phyloP scores from a whole-genome alignment of 106 monocot species.

The Phalaenopsis equestris region DNA sequence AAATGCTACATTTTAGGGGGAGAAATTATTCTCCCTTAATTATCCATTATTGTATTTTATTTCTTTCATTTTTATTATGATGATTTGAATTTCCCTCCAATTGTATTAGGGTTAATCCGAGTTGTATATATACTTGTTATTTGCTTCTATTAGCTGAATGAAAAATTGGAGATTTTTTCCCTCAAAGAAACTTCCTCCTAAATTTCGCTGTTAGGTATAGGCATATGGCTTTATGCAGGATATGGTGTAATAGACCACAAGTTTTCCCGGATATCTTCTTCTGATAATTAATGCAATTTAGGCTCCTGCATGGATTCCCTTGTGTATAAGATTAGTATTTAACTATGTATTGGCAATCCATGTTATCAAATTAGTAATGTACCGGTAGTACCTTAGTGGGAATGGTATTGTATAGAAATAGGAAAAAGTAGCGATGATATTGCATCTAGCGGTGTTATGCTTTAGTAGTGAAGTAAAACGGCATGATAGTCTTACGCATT shows the following conservation, averaged over 20 bases:
- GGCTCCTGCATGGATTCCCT: not conserved
- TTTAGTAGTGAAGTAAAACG: too few relatives aligned
- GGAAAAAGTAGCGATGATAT: not conserved
- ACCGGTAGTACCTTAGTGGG: not conserved
- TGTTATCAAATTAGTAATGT: slow-evolving; percentile 1
- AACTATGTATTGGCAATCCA: not conserved
- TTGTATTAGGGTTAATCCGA: too few relatives aligned
- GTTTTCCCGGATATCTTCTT: not conserved
- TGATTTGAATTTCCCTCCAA: too few relatives aligned
- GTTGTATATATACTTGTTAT: too few relatives aligned
- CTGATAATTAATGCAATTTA: not conserved
- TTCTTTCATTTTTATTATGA: too few relatives aligned
- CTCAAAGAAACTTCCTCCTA: too few relatives aligned
- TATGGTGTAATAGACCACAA: not conserved
- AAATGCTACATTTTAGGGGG: too few relatives aligned
- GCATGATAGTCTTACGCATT: too few relatives aligned
- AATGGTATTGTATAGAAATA: not conserved
- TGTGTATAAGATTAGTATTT: not conserved
- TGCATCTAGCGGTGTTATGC: not conserved
- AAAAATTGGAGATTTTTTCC: too few relatives aligned
- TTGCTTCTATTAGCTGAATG: too few relatives aligned
- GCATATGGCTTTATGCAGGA: not conserved
- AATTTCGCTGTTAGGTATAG: not conserved
- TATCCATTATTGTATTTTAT: too few relatives aligned
- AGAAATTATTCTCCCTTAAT: too few relatives aligned